These are phyloP conservation scores for Neoarthrinium moseri DNA, from an alignment of 2,329 filamentous ascomycete species.

Conservation along the genomic window DNA sequence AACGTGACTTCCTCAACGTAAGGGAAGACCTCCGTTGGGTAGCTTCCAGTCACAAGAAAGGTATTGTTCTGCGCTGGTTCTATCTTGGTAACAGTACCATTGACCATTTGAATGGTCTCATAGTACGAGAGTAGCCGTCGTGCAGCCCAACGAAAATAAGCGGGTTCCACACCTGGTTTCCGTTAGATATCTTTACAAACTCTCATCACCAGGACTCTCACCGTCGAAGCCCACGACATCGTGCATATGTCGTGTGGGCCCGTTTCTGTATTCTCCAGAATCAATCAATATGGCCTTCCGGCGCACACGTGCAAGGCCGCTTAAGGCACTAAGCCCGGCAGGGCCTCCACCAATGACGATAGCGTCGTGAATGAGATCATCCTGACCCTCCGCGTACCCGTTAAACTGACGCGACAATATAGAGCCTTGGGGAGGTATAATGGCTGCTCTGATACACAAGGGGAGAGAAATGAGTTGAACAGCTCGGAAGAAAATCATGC, in stretches of 20 bases:
- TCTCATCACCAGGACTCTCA: constrained; percentile 23
- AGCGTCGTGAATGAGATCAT: no score
- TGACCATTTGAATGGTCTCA: constrained; percentile 45
- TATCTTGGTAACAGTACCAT: constrained; percentile 51
- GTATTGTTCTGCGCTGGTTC: constrained; percentile 36
- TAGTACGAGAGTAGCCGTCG: constrained; percentile 53
- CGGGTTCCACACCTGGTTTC: constrained; percentile 47
- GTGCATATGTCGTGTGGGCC: constrained; percentile 56
- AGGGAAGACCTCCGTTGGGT: constrained; percentile 24
- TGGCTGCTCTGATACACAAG: no score
- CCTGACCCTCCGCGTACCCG: no score
- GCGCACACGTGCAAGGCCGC: constrained; percentile 57
- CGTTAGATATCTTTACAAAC: constrained; percentile 8
- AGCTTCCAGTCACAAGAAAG: constrained; percentile 46
- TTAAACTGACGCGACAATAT: no score
- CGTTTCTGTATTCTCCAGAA: constrained; percentile 58
- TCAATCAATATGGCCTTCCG: constrained; percentile 56
- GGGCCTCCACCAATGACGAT: constrained; percentile 59
- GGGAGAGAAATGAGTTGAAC: no score
- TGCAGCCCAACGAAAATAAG: constrained; percentile 52
- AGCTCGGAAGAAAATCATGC: no score
- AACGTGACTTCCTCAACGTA: constrained; percentile 20
- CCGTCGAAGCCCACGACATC: constrained; percentile 61
- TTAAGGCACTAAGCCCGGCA: constrained; percentile 51
- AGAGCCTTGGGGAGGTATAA: no score